A percentile compares a stretch with the other conserved stretches of the same genome.
phyloP scores from a whole-genome alignment of 805 yeast genomes.

The Pichia scutulata region DNA sequence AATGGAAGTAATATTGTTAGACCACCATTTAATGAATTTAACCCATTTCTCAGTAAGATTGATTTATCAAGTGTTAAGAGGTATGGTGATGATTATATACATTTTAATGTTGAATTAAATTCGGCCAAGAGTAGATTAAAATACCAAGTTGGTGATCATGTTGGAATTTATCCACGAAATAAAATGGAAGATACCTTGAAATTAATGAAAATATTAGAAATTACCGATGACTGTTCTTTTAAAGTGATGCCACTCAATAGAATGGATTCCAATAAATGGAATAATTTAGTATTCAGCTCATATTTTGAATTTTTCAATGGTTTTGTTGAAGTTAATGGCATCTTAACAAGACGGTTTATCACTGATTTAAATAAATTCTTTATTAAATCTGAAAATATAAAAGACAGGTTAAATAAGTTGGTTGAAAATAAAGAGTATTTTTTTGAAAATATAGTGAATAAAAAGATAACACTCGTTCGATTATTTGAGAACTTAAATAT shows the following conservation, averaged over 20 bases:
- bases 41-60: conserved; percentile 66
- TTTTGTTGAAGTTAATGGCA: conserved; percentile 78
- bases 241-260: conserved; percentile 59
- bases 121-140: conserved; percentile 57
- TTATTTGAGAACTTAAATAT: conserved; percentile 51
- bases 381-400: conserved; percentile 19
- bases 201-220: conserved; percentile 54
- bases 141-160: conserved; percentile 89
- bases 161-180: conserved; percentile 87
- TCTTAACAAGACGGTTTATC: conserved; percentile 77
- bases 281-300: conserved; percentile 35
- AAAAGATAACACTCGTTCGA: conserved; percentile 59
- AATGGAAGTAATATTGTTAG: background rate
- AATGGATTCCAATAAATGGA: conserved; percentile 39
- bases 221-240: conserved; percentile 40
- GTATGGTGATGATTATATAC: conserved; percentile 54
- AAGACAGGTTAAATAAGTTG: background rate
- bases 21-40: conserved; percentile 22
- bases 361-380: conserved; percentile 7
- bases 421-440: conserved; percentile 39
- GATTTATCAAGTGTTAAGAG: conserved; percentile 38
- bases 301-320: conserved; percentile 69
- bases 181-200: conserved; percentile 53
- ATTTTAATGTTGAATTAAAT: conserved; percentile 59
- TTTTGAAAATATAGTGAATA: conserved; percentile 47